These are phyloP conservation scores for Plasmodium gallinaceum DNA, from an alignment of 169 alveolate genomes.

Conservation along the genomic window DNA sequence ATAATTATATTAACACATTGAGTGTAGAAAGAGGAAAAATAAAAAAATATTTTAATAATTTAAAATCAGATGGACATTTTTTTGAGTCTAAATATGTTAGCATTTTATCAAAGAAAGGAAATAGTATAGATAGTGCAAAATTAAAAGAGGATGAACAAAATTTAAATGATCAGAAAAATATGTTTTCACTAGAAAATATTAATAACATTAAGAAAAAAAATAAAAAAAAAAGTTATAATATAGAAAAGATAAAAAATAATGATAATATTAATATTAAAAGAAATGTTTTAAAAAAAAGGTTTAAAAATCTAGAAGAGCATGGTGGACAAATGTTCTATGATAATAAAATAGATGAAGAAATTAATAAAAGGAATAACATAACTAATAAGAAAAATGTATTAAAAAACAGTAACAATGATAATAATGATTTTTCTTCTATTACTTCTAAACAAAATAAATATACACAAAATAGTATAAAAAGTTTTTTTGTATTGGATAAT, in stretches of 20 bases:
- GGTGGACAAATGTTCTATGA: background rate
- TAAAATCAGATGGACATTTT: background rate
- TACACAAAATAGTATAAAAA: background rate
- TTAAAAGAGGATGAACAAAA: background rate
- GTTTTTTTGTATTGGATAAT: background rate
- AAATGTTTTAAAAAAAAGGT: background rate
- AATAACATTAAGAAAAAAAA: background rate
- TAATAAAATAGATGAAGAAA: background rate
- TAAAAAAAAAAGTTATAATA: background rate
- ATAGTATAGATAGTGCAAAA: background rate
- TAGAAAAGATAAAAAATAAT: too few relatives aligned
- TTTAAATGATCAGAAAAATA: background rate
- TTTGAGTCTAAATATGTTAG: constrained; percentile 24
- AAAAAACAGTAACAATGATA: background rate
- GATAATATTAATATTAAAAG: background rate
- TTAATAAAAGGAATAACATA: background rate
- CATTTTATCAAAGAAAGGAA: background rate
- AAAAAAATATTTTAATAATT: background rate
- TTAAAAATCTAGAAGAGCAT: background rate
- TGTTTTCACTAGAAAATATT: background rate
- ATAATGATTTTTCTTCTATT: background rate
- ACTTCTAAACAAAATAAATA: background rate
- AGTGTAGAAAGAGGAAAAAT: background rate
- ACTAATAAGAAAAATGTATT: background rate
- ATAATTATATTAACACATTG: background rate